Conservation (phyloP, 2,329 filamentous ascomycete species). For the Neocucurbitaria cava region DNA sequence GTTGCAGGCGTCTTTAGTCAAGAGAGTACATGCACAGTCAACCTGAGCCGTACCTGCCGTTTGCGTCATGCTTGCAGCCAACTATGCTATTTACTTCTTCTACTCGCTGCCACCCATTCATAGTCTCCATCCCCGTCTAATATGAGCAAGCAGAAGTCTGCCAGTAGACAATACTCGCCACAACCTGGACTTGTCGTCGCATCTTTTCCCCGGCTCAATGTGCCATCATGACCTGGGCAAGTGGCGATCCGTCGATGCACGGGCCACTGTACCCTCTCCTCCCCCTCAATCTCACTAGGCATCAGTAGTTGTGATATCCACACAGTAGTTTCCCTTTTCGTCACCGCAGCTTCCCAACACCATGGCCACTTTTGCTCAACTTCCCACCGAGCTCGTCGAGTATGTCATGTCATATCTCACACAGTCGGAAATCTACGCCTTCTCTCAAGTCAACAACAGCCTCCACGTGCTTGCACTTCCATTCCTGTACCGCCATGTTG, state of each 20-base stretch:
- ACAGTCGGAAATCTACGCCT: constrained; percentile 24
- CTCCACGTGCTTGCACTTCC: constrained; percentile 20
- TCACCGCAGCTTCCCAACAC: neutral
- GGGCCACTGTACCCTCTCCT: neutral
- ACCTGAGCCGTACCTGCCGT: neutral
- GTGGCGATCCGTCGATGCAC: neutral
- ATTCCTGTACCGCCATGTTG: constrained; percentile 32
- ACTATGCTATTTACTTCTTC: too few species aligned
- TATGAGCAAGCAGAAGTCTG: too few species aligned
- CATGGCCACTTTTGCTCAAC: constrained; percentile 29
- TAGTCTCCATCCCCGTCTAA: too few species aligned
- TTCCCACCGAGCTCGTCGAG: constrained; percentile 35
- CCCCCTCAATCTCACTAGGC: neutral
- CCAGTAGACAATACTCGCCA: too few species aligned
- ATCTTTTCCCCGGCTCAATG: neutral
- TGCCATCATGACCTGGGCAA: neutral
- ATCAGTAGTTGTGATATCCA: neutral
- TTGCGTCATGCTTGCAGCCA: neutral
- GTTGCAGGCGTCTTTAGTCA: neutral
- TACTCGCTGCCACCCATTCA: too few species aligned
- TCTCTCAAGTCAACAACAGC: constrained; percentile 19
- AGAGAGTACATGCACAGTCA: neutral
- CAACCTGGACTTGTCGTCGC: neutral
- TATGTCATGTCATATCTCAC: constrained; percentile 24
- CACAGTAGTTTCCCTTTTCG: neutral